Base-by-base conservation (phyloP, 176 grass and related monocot genomes). In the Musa beccarii region DNA sequence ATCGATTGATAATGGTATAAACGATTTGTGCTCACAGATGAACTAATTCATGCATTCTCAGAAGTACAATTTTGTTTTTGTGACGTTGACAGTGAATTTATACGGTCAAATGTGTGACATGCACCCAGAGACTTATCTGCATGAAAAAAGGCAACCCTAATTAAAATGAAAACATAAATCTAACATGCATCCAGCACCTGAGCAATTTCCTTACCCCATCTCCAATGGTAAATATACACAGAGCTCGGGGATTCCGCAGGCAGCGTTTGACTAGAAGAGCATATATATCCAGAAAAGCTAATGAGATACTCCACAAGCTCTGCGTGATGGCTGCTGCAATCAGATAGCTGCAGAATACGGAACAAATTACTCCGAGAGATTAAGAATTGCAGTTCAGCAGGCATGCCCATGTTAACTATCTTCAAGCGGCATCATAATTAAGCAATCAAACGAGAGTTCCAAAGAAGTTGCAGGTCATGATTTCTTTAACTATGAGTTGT, bases 221-320 rank as follows among this genome's bases (percentile, higher is more conserved):
- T 14, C 94, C 94, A 73, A 98, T 78, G 34, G 86, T 79, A 52
- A 98, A 89, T 20, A 98, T 24, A 80, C 78, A 73, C 64, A 93
- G 85, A 80, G 75, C 49, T 1, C 84, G 78, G 12, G 67, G 55
- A 81, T 93, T 98, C 59, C 82, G 77, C 85, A 98, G 59, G 57
- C 84, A 91, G 11, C 90, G 86, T 71, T 98, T 98, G 56, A 98
- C 88, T 64, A 98, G 86, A 69, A 98, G 81, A 23, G 94, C 94
- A 89, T 98, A 93, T 50, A 98, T 53, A 54, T 98, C 94, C 51
- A 93, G 75, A 76, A 93, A 75, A 49, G 88, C 94, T 59, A 91
- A 68, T 12, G 76, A 84, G 59, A 98, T 55, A 51, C 94, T 98
- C 90, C 90, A 98, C 9, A 98, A 6, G 57, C 88, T 79, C 86